Conservation (phyloP, 2,329 filamentous ascomycete genomes). For the Aspergillus alliaceus region DNA sequence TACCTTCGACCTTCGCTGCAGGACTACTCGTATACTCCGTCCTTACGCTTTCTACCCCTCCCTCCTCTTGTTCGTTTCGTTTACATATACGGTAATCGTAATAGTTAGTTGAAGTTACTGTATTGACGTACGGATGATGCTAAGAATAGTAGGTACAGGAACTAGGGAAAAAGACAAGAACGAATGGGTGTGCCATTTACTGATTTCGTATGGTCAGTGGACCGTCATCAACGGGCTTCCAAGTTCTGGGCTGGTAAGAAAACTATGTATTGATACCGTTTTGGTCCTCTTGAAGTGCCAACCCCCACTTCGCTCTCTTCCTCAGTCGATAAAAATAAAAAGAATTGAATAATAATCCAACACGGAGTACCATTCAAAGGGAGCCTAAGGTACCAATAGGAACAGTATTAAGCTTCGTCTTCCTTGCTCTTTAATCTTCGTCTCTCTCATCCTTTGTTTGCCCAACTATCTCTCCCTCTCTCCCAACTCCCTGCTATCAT, state of each 20-base stretch:
- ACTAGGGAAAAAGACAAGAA: too few species aligned
- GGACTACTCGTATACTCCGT: too few species aligned
- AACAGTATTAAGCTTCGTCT: constrained; percentile 3
- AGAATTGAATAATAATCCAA: too few species aligned
- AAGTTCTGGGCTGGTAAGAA: neutral
- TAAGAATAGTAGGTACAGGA: too few species aligned
- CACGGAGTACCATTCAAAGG: too few species aligned
- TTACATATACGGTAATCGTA: too few species aligned
- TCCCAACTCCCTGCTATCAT: constrained; percentile 6
- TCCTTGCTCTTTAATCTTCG: constrained; percentile 10
- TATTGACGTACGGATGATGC: constrained; percentile 1
- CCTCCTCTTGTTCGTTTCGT: too few species aligned
- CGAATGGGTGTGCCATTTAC: too few species aligned
- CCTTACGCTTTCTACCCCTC: too few species aligned
- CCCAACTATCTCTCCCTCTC: neutral
- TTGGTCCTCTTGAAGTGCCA: neutral
- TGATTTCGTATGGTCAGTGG: neutral
- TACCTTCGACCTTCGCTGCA: too few species aligned
- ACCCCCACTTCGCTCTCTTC: neutral
- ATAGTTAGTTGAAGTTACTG: too few species aligned
- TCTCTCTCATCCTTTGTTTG: constrained; percentile 14
- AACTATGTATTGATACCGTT: neutral
- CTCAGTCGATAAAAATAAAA: neutral
- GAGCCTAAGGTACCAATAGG: constrained; percentile 2
- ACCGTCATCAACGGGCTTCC: neutral